phyloP scores from a whole-genome alignment of 345 rosid genomes.

The Gossypium arboreum region DNA sequence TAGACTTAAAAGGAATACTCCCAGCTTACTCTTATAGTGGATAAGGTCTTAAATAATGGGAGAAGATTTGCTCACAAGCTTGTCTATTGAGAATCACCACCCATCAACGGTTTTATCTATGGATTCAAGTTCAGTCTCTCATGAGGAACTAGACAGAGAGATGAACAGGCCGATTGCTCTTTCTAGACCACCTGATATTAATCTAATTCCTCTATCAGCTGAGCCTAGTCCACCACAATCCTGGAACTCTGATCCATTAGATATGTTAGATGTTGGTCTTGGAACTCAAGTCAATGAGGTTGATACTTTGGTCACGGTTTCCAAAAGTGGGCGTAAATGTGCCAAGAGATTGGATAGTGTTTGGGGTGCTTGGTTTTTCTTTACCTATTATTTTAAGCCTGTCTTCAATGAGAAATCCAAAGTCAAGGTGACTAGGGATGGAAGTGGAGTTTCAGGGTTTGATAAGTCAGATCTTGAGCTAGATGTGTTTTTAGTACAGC shows the following conservation, averaged over 20 bases:
- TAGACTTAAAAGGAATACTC: neutral
- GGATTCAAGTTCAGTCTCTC: slow-evolving; percentile 90
- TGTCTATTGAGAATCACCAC: slow-evolving; percentile 86
- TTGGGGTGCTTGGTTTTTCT: slow-evolving; percentile 16
- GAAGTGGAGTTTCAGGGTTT: slow-evolving; percentile 10
- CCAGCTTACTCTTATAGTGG: neutral
- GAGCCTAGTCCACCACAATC: slow-evolving; percentile 77
- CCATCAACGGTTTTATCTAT: slow-evolving; percentile 90
- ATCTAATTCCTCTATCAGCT: slow-evolving; percentile 69
- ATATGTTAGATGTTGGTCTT: slow-evolving; percentile 75
- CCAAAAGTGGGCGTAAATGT: slow-evolving; percentile 72
- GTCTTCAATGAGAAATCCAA: slow-evolving; percentile 9
- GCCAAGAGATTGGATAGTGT: slow-evolving; percentile 26
- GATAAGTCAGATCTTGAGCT: slow-evolving; percentile 12
- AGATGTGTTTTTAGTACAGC: slow-evolving; percentile 5
- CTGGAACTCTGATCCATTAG: slow-evolving; percentile 56
- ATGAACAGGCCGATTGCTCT: slow-evolving; percentile 75
- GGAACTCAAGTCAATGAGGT: slow-evolving; percentile 70
- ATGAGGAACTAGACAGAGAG: slow-evolving; percentile 83
- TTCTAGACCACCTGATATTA: slow-evolving; percentile 87
- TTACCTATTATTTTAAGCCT: slow-evolving; percentile 8
- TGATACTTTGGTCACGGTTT: slow-evolving; percentile 55
- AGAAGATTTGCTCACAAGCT: slow-evolving; percentile 50
- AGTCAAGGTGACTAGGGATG: slow-evolving; percentile 6
- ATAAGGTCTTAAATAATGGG: slow-evolving; percentile 32